Evolutionary conservation across 805 yeast genomes (phyloP).

Genomic region (Myxozyma kluyveri): DNA sequence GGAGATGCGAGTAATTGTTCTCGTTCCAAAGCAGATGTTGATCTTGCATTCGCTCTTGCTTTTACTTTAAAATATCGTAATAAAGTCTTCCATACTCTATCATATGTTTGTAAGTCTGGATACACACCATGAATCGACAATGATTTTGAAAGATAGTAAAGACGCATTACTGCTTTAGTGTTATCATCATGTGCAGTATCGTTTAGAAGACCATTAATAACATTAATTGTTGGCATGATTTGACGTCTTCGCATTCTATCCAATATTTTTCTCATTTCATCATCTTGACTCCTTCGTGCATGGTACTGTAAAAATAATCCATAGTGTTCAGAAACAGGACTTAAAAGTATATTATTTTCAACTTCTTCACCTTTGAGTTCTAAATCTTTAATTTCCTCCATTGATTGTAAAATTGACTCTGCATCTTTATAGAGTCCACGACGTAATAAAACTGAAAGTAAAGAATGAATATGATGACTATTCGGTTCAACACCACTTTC

Average conservation of each 20-base stretch:
- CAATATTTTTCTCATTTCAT: constrained; percentile 1
- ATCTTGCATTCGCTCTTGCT: background rate
- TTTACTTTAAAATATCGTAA: constrained; percentile 8
- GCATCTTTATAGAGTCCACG: constrained; percentile 8
- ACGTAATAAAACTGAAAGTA: constrained; percentile 11
- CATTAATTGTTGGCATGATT: constrained; percentile 8
- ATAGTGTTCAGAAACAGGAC: constrained; percentile 24
- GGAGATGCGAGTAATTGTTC: background rate
- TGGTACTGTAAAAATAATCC: constrained; percentile 20
- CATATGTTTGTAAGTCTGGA: constrained; percentile 17
- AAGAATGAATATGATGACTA: constrained; percentile 9
- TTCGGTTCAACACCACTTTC: constrained; percentile 9
- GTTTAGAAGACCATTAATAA: constrained; percentile 14
- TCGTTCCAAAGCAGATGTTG: background rate
- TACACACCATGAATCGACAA: background rate
- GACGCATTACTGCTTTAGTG: constrained; percentile 2
- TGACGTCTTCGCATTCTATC: constrained; percentile 12
- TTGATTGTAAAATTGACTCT: background rate
- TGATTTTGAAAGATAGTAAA: background rate
- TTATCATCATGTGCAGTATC: constrained; percentile 14
- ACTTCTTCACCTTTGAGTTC: constrained; percentile 7
- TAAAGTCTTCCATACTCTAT: constrained; percentile 18
- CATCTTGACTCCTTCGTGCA: constrained; percentile 12
- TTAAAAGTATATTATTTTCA: background rate
- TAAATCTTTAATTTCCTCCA: constrained; percentile 7